Conservation (phyloP, 768 basidiomycete genomes). For the Lentinus brumalis region DNA sequence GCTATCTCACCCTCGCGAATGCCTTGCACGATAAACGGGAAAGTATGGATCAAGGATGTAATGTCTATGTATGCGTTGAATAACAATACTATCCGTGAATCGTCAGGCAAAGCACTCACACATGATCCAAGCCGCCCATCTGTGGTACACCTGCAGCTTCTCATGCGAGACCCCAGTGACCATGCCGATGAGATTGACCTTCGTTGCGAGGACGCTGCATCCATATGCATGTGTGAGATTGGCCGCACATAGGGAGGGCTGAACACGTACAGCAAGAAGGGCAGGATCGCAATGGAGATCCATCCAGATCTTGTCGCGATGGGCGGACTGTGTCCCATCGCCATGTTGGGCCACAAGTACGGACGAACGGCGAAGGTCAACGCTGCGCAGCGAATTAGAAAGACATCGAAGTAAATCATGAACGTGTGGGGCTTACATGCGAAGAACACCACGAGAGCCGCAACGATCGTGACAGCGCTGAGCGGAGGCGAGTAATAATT, state of each 20-base stretch:
- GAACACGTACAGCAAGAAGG: constrained; percentile 35
- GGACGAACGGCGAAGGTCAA: constrained; percentile 31
- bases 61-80: constrained; percentile 22
- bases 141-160: constrained; percentile 40
- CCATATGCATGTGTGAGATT: background rate
- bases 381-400: constrained; percentile 5
- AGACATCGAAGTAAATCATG: background rate
- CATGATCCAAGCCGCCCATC: constrained; percentile 37
- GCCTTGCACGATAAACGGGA: constrained; percentile 36
- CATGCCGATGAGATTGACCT: constrained; percentile 36
- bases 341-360: constrained; percentile 33
- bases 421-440: constrained; percentile 18
- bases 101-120: constrained; percentile 24
- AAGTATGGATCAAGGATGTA: constrained; percentile 37
- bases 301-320: constrained; percentile 35
- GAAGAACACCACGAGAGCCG: constrained; percentile 28
- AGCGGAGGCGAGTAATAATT: constrained; percentile 34
- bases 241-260: background rate
- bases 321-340: constrained; percentile 36
- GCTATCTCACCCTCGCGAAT: constrained; percentile 30
- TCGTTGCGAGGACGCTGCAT: constrained; percentile 36
- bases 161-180: constrained; percentile 38
- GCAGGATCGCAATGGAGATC: constrained; percentile 40
- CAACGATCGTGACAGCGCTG: constrained; percentile 29
- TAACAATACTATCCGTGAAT: background rate